Percentiles rank a stretch among this genome's conserved stretches.
These are phyloP conservation scores for Neofusicoccum umdonicola DNA, from an alignment of 2,329 filamentous ascomycete species.

Conservation along the genomic window DNA sequence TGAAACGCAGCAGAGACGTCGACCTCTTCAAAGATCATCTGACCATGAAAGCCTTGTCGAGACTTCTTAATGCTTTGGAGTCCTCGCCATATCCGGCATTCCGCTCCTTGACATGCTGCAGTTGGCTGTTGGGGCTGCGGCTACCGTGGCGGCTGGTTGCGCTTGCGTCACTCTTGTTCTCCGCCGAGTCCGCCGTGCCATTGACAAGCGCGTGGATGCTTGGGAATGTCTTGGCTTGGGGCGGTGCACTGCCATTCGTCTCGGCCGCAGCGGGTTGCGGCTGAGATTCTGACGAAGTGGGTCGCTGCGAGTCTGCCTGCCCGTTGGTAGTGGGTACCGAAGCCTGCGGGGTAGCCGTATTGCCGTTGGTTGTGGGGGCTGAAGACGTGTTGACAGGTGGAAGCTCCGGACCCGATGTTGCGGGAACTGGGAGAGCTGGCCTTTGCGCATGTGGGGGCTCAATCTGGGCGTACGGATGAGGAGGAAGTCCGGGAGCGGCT, in stretches of 20 bases:
- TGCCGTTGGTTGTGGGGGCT: slow-evolving; percentile 23
- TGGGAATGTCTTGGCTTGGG: slow-evolving; percentile 48
- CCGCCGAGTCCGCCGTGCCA: slow-evolving; percentile 26
- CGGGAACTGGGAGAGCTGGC: background rate
- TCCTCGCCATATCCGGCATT: slow-evolving; percentile 14
- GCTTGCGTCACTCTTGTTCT: slow-evolving; percentile 28
- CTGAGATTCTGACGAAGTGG: slow-evolving; percentile 45
- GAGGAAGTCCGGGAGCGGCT: slow-evolving; percentile 49
- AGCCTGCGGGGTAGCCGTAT: background rate
- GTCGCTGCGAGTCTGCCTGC: slow-evolving; percentile 31
- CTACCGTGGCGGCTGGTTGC: slow-evolving; percentile 41
- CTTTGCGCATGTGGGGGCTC: slow-evolving; percentile 19
- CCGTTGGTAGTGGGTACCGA: slow-evolving; percentile 29
- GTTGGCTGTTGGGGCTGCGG: slow-evolving; percentile 34
- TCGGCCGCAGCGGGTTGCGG: slow-evolving; percentile 39
- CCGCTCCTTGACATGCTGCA: slow-evolving; percentile 12
- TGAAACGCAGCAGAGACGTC: slow-evolving; percentile 10
- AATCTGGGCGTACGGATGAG: slow-evolving; percentile 28
- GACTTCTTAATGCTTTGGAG: slow-evolving; percentile 14
- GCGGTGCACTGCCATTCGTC: slow-evolving; percentile 25
- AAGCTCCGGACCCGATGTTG: slow-evolving; percentile 29
- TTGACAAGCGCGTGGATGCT: slow-evolving; percentile 52
- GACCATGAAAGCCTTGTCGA: slow-evolving; percentile 18
- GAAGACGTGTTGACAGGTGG: slow-evolving; percentile 30
- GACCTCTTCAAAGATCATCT: slow-evolving; percentile 11